Evolutionary conservation across 495 filamentous ascomycete genomes (phyloP).

Genomic region (Penicillium ucsense): DNA sequence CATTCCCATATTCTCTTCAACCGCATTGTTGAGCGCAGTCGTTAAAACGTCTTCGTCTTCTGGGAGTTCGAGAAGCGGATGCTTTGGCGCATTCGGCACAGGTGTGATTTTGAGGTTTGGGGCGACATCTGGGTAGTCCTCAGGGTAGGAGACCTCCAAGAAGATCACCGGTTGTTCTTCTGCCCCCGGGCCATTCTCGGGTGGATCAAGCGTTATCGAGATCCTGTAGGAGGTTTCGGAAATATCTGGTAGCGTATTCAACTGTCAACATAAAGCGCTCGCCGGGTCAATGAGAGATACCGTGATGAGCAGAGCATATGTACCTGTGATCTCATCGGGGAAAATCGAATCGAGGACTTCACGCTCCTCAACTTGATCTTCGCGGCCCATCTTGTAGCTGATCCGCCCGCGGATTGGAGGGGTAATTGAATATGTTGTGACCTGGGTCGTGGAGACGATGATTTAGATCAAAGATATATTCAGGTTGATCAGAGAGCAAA

Average conservation of each 20-base stretch:
- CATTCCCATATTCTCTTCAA: constrained; percentile 89
- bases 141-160: constrained; percentile 76
- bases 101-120: constrained; percentile 68
- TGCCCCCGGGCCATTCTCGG: constrained; percentile 48
- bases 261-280: background rate
- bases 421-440: constrained; percentile 11
- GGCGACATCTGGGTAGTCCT: constrained; percentile 76
- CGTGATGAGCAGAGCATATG: background rate
- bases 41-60: constrained; percentile 66
- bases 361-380: constrained; percentile 92
- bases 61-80: constrained; percentile 52
- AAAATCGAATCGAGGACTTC: constrained; percentile 98
- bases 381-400: constrained; percentile 64
- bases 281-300: too few relatives aligned
- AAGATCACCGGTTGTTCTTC: constrained; percentile 45
- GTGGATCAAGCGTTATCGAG: constrained; percentile 66
- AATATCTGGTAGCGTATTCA: constrained; percentile 48
- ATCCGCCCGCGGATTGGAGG: constrained; percentile 28
- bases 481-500: too few relatives aligned
- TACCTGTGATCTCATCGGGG: constrained; percentile 92
- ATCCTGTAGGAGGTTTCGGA: constrained; percentile 80
- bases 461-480: too few relatives aligned
- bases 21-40: constrained; percentile 52
- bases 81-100: constrained; percentile 56
- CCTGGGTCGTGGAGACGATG: background rate